A percentile compares a stretch with the other conserved stretches of the same genome.
Conservation (phyloP, 306 rosid species). For the Benincasa hispida region DNA sequence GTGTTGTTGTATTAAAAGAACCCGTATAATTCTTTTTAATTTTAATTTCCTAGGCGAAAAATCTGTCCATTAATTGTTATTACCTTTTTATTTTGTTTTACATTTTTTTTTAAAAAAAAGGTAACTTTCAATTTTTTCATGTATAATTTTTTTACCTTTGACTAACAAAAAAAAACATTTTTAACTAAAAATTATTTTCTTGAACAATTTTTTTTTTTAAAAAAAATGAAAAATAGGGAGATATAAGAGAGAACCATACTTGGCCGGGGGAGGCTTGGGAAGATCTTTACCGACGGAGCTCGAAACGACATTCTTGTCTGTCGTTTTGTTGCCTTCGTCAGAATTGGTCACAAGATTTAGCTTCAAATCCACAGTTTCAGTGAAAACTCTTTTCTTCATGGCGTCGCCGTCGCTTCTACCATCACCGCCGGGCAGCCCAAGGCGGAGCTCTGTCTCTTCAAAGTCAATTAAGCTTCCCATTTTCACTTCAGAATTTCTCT, state of each 20-base stretch:
- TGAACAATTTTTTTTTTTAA: too few species aligned
- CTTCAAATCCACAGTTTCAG: conserved; percentile 48
- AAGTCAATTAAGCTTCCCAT: conserved; percentile 31
- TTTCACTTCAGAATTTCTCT: not conserved
- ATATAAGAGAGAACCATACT: conserved; percentile 12
- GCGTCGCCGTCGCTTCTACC: conserved; percentile 6
- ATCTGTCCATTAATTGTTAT: too few species aligned
- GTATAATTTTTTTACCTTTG: too few species aligned
- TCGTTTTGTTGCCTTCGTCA: not conserved
- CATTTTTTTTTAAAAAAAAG: too few species aligned
- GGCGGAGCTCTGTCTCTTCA: conserved; percentile 50
- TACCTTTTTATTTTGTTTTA: not conserved
- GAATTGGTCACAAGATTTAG: conserved; percentile 32
- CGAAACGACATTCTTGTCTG: not conserved
- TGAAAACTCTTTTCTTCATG: conserved; percentile 33
- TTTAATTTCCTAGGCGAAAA: too few species aligned
- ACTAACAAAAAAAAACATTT: too few species aligned
- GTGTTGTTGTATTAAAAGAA: too few species aligned
- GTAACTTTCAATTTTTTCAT: too few species aligned
- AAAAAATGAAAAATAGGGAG: not conserved
- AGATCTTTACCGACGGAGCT: conserved; percentile 15
- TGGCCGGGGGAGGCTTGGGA: conserved; percentile 29
- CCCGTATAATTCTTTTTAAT: too few species aligned
- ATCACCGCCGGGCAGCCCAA: conserved; percentile 41
- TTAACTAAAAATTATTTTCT: too few species aligned